Percentiles rank a stretch among this genome's conserved stretches.
phyloP scores from a whole-genome alignment of 139 green algal species.

The Chlorella sp. region DNA sequence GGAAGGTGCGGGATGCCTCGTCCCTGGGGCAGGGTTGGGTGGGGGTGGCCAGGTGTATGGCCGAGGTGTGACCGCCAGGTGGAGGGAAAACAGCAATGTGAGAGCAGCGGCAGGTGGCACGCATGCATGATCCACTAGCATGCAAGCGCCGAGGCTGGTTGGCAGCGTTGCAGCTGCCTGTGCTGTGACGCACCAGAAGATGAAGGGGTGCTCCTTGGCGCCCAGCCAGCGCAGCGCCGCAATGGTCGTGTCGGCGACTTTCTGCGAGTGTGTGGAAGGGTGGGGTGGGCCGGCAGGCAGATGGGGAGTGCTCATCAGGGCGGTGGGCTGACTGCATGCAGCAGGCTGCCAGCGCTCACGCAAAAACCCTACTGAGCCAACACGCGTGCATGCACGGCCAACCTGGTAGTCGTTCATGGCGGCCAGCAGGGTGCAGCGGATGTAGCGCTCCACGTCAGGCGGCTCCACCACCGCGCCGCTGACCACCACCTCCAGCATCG shows the following conservation, averaged over 20 bases:
- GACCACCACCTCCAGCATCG: conserved; percentile 83
- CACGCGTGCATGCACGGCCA: too few species aligned
- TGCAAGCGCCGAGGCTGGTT: too few species aligned
- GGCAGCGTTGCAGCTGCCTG: too few species aligned
- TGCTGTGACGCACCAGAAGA: conserved; percentile 24
- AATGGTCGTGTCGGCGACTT: conserved; percentile 52
- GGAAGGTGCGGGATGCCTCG: conserved; percentile 29
- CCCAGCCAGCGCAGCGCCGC: conserved; percentile 71
- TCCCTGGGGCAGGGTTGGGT: too few species aligned
- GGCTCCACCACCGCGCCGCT: conserved; percentile 63
- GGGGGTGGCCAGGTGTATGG: too few species aligned
- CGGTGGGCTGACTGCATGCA: too few species aligned
- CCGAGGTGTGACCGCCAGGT: too few species aligned
- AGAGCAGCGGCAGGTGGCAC: too few species aligned
- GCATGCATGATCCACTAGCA: too few species aligned
- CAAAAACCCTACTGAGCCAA: too few species aligned
- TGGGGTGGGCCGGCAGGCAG: background rate
- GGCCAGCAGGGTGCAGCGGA: conserved; percentile 79
- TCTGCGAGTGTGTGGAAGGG: background rate
- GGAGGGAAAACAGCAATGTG: too few species aligned
- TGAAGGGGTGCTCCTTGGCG: conserved; percentile 46
- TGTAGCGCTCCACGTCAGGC: conserved; percentile 74
- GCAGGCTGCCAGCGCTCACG: too few species aligned
- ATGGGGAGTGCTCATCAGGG: background rate
- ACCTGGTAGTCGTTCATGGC: conserved; percentile 53